These are phyloP conservation scores for Inonotus obliquus DNA, from an alignment of 1,284 basidiomycete species.

Conservation along the genomic window DNA sequence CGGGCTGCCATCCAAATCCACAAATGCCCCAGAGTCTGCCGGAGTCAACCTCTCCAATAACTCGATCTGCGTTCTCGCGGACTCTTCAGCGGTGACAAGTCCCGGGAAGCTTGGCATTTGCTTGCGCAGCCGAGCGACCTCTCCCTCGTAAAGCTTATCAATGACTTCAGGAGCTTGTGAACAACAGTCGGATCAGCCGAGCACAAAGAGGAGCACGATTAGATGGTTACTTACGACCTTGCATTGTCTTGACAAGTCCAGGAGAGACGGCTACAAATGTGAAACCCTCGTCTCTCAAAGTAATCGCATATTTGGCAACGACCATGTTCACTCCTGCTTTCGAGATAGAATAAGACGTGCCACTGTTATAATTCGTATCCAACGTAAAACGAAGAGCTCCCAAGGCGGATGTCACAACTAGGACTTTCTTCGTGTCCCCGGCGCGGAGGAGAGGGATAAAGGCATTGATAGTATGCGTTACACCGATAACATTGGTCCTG, in stretches of 20 bases:
- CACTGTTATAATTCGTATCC: not conserved
- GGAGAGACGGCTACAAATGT: slow-evolving; percentile 22
- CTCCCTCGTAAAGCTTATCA: not conserved
- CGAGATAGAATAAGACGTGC: slow-evolving; percentile 20
- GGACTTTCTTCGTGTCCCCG: slow-evolving; percentile 23
- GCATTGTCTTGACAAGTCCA: slow-evolving; percentile 23
- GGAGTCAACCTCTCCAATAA: slow-evolving; percentile 6
- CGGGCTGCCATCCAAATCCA: slow-evolving; percentile 4
- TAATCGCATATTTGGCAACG: slow-evolving; percentile 22
- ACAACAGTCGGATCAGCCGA: not conserved
- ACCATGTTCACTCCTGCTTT: slow-evolving; percentile 25
- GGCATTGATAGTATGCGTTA: slow-evolving; percentile 22
- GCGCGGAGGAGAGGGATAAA: slow-evolving; percentile 25
- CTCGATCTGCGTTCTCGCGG: not conserved
- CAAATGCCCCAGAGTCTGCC: slow-evolving; percentile 1
- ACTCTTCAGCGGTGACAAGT: slow-evolving; percentile 4
- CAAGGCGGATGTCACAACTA: slow-evolving; percentile 21
- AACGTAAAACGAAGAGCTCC: slow-evolving; percentile 20
- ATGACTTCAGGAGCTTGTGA: not conserved
- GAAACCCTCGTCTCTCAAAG: slow-evolving; percentile 22
- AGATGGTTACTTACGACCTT: slow-evolving; percentile 4
- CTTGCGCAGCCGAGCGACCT: not conserved
- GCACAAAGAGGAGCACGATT: too few species aligned
- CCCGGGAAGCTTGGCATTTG: slow-evolving; percentile 4
- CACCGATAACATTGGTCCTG: slow-evolving; percentile 24